A percentile compares a stretch with the other conserved stretches of the same genome.
Evolutionary conservation across 441 rosid genomes (phyloP).

Genomic region (Populus hybrid): DNA sequence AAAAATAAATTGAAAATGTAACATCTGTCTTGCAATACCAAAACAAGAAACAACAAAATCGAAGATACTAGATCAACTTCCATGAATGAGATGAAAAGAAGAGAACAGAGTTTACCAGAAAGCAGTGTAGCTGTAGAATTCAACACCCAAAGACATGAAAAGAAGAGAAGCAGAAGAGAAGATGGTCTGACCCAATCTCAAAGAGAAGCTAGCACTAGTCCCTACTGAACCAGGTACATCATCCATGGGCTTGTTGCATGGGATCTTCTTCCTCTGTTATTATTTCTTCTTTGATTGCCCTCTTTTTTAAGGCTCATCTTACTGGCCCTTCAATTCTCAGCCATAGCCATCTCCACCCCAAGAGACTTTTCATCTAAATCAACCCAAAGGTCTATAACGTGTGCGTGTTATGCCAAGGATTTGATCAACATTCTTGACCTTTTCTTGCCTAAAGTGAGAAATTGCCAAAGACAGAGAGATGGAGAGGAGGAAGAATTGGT

Average conservation of each 20-base stretch:
- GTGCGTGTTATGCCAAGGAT: conserved; percentile 1
- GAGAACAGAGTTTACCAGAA: conserved; percentile 51
- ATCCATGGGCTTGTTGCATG: conserved; percentile 38
- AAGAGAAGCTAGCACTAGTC: conserved; percentile 65
- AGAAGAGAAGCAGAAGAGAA: conserved; percentile 78
- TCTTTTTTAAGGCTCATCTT: conserved; percentile 24
- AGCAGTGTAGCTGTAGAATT: conserved; percentile 82
- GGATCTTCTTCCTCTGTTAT: conserved; percentile 13
- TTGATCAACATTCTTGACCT: conserved; percentile 5
- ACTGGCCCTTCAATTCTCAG: conserved; percentile 1
- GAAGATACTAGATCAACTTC: background rate
- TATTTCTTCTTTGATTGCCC: background rate
- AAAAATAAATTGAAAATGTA: background rate
- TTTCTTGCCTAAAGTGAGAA: background rate
- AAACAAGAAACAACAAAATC: background rate
- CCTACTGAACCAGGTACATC: conserved; percentile 70
- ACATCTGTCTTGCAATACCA: background rate
- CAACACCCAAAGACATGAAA: conserved; percentile 75
- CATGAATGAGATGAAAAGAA: background rate
- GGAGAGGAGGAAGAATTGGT: background rate
- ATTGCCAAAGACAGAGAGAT: background rate
- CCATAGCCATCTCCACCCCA: conserved; percentile 5
- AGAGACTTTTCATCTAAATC: conserved; percentile 19
- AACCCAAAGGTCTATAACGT: background rate
- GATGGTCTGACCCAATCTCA: conserved; percentile 72